Percentiles rank a stretch among this genome's conserved stretches.
phyloP scores from a whole-genome alignment of 1,284 basidiomycete species.

The Fomitopsis schrenkii region DNA sequence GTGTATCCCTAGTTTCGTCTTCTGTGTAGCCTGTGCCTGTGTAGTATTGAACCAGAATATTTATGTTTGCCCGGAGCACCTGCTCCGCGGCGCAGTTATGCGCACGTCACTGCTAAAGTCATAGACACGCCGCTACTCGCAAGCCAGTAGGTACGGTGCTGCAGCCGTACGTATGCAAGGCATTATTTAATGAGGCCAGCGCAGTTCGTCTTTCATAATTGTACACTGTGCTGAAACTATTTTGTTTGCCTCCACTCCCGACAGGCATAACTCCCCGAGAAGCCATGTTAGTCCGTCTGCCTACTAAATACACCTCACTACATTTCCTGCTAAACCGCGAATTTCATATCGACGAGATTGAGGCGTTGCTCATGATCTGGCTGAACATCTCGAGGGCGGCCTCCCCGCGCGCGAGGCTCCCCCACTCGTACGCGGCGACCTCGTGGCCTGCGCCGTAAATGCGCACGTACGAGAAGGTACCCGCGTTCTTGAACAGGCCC shows the following conservation, averaged over 20 bases:
- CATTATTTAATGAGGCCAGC: no score
- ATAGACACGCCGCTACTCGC: no score
- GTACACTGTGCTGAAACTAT: no score
- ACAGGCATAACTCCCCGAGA: no score
- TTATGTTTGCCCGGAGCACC: neutral
- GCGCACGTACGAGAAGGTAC: slow-evolving; percentile 56
- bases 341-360: slow-evolving; percentile 16
- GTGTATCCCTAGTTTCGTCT: slow-evolving; percentile 1
- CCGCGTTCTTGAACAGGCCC: slow-evolving; percentile 57
- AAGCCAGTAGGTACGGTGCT: no score
- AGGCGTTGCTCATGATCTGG: slow-evolving; percentile 22
- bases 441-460: slow-evolving; percentile 33
- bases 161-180: no score
- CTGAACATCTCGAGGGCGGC: slow-evolving; percentile 23
- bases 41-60: neutral
- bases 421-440: slow-evolving; percentile 22
- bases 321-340: neutral
- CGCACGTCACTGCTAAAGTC: no score
- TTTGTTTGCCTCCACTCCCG: no score
- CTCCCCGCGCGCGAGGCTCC: slow-evolving; percentile 18
- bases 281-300: no score
- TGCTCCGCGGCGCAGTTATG: no score
- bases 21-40: neutral
- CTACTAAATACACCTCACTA: neutral
- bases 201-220: no score